A percentile compares a stretch with the other conserved stretches of the same genome.
Evolutionary conservation across 1,284 basidiomycete species (phyloP).

Genomic region (Pyrrhoderma lamaoense): DNA sequence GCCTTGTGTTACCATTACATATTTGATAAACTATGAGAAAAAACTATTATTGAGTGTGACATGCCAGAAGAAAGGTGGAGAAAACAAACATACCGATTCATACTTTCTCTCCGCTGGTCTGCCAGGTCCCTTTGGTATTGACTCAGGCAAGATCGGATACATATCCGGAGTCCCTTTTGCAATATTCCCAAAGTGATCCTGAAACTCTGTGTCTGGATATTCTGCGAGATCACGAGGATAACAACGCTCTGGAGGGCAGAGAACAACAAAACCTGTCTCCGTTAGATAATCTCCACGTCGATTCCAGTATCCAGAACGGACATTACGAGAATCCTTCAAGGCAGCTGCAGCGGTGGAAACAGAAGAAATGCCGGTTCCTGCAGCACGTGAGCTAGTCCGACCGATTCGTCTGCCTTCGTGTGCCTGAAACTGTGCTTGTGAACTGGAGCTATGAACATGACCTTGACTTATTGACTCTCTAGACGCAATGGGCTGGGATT

Average conservation of each 20-base stretch:
- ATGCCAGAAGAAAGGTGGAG: background rate
- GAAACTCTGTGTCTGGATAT: conserved; percentile 37
- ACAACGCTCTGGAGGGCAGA: conserved; percentile 43
- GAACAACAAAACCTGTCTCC: conserved; percentile 46
- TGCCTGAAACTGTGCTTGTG: background rate
- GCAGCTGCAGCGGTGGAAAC: background rate
- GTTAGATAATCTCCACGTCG: conserved; percentile 60
- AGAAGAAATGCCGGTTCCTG: background rate
- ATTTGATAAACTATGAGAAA: too few species aligned
- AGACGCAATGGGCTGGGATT: background rate
- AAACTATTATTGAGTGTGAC: too few species aligned
- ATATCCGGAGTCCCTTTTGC: conserved; percentile 5
- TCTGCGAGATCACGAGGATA: conserved; percentile 51
- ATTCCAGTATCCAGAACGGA: conserved; percentile 61
- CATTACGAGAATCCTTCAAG: conserved; percentile 16
- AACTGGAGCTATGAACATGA: background rate
- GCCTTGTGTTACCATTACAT: too few species aligned
- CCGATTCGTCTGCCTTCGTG: background rate
- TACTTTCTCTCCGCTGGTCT: conserved; percentile 11
- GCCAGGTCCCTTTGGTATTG: conserved; percentile 7
- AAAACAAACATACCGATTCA: conserved; percentile 9
- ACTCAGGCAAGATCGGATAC: conserved; percentile 12
- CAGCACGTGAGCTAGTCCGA: conserved; percentile 11
- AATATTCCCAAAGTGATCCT: conserved; percentile 11
- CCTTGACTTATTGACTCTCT: background rate